Evolutionary conservation across 148 eudicot species (phyloP).

Genomic region (Arctostaphylos glauca): DNA sequence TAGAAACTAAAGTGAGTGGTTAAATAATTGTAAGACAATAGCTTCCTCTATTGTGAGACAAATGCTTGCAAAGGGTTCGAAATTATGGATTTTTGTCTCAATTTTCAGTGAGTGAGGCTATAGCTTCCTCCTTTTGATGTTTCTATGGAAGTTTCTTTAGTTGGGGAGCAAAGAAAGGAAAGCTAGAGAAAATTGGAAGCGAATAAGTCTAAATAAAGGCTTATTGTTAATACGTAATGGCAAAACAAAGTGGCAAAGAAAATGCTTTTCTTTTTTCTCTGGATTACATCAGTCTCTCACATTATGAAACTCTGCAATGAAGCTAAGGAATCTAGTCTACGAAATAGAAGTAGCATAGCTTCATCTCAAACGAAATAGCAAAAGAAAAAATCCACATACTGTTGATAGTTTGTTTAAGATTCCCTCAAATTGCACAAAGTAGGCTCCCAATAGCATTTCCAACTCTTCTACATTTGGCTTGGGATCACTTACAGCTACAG

Average conservation of each 20-base stretch:
- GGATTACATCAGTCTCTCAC: neutral
- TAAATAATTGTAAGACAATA: neutral
- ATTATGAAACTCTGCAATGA: neutral
- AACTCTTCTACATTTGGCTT: constrained; percentile 11
- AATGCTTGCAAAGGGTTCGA: too few species aligned
- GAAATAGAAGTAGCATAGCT: too few species aligned
- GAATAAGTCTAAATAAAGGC: neutral
- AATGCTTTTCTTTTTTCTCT: neutral
- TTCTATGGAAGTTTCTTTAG: too few species aligned
- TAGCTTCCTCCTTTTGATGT: neutral
- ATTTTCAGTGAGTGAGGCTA: neutral
- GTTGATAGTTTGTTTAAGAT: constrained; percentile 11
- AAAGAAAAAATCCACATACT: neutral
- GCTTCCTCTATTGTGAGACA: neutral
- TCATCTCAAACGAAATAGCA: constrained; percentile 5
- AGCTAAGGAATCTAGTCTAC: neutral
- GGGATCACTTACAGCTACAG: neutral
- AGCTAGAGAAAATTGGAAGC: neutral
- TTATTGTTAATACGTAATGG: neutral
- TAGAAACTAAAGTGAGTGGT: neutral
- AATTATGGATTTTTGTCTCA: too few species aligned
- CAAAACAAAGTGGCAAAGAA: neutral
- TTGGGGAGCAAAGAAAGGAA: neutral
- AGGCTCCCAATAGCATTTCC: constrained; percentile 16
- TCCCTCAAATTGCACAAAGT: constrained; percentile 10